phyloP scores from a whole-genome alignment of 2,329 filamentous ascomycete species.

The Aspergillus ustus region DNA sequence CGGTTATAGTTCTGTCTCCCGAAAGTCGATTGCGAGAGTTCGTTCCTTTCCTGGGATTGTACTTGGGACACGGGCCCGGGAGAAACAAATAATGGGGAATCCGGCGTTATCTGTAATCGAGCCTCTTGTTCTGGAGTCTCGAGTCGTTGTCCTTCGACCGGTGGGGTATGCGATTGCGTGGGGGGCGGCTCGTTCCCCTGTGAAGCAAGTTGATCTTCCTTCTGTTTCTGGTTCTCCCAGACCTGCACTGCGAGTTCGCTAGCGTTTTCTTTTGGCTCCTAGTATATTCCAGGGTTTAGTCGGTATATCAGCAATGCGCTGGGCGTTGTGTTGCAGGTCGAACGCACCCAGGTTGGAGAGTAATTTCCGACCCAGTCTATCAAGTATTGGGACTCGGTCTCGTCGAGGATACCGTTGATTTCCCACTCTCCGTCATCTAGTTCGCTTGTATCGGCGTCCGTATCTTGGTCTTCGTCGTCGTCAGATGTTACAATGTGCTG shows the following conservation, averaged over 20 bases:
- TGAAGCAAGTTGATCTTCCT: constrained; percentile 9
- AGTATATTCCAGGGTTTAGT: constrained; percentile 15
- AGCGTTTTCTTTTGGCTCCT: constrained; percentile 44
- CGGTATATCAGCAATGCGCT: background rate
- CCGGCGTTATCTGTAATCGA: background rate
- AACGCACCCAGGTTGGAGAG: constrained; percentile 45
- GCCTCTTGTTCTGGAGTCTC: constrained; percentile 5
- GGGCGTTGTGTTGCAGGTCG: background rate
- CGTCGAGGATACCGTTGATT: constrained; percentile 43
- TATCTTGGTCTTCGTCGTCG: constrained; percentile 21
- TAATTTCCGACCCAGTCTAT: constrained; percentile 46
- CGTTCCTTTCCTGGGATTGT: constrained; percentile 5
- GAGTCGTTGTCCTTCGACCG: constrained; percentile 1
- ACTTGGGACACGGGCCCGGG: constrained; percentile 8
- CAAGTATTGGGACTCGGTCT: constrained; percentile 40
- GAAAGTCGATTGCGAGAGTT: background rate
- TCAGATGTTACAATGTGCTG: constrained; percentile 18
- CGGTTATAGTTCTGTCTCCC: background rate
- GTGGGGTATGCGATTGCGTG: constrained; percentile 1
- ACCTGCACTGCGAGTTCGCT: constrained; percentile 34
- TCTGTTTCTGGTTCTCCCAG: constrained; percentile 35
- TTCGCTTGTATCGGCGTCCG: constrained; percentile 16
- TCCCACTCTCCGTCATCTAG: constrained; percentile 38
- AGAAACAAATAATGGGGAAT: constrained; percentile 28
- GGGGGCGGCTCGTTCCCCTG: constrained; percentile 13